A percentile compares a stretch with the other conserved stretches of the same genome.
Conservation (phyloP, 2,329 filamentous ascomycete genomes). For the Helotiales sp. region DNA sequence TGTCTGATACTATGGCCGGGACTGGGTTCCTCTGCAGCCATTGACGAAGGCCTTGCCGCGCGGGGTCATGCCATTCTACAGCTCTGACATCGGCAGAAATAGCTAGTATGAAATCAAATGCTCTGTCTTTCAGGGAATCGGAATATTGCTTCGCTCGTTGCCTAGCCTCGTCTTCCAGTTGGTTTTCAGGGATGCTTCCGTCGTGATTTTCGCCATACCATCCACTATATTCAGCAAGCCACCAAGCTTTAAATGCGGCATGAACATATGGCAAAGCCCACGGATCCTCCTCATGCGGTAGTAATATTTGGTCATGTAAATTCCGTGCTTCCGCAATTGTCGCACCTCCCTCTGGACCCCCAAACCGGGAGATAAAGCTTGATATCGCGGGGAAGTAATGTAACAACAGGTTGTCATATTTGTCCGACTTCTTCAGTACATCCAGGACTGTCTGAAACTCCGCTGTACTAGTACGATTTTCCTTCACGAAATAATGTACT, state of each 20-base stretch:
- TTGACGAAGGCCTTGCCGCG: conserved; percentile 76
- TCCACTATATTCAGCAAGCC: conserved; percentile 91
- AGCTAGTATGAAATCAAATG: conserved; percentile 87
- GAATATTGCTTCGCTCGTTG: conserved; percentile 72
- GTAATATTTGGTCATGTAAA: conserved; percentile 68
- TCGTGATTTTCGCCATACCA: conserved; percentile 76
- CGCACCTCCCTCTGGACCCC: conserved; percentile 71
- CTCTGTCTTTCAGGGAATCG: conserved; percentile 80
- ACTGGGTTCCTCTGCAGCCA: conserved; percentile 78
- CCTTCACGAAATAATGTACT: conserved; percentile 75
- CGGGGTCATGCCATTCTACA: conserved; percentile 84
- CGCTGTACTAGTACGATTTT: conserved; percentile 64
- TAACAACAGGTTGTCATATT: conserved; percentile 69
- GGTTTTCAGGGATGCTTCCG: conserved; percentile 58
- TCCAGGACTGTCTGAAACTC: conserved; percentile 75
- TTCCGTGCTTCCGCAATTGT: conserved; percentile 68
- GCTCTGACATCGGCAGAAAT: conserved; percentile 79
- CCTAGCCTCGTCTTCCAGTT: conserved; percentile 67
- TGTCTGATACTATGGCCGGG: conserved; percentile 65
- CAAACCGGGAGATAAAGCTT: conserved; percentile 74
- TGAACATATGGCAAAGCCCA: conserved; percentile 78
- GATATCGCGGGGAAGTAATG: conserved; percentile 83
- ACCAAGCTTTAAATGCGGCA: conserved; percentile 77
- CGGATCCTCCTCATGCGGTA: conserved; percentile 62
- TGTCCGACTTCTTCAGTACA: conserved; percentile 68